These are phyloP conservation scores for Fusarium nematophilum DNA, from an alignment of 2,329 filamentous ascomycete species.

Conservation along the genomic window DNA sequence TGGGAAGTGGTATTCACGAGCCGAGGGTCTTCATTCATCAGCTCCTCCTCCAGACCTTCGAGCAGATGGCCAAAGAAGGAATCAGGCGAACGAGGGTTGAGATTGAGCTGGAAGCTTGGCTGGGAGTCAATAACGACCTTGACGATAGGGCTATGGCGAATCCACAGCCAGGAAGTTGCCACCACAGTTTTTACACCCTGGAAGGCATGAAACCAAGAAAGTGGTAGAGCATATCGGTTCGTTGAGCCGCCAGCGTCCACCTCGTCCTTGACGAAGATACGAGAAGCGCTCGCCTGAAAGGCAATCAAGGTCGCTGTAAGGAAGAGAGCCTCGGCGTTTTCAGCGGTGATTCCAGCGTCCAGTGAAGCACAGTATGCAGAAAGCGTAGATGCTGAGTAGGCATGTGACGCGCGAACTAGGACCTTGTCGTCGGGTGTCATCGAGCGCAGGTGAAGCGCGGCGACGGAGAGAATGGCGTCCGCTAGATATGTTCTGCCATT, in stretches of 20 bases:
- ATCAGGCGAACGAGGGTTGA: constrained; percentile 60
- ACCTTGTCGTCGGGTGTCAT: constrained; percentile 67
- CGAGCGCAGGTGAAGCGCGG: constrained; percentile 71
- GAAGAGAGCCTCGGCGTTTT: constrained; percentile 72
- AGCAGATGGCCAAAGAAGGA: constrained; percentile 73
- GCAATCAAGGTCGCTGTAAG: constrained; percentile 72
- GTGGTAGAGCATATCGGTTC: constrained; percentile 66
- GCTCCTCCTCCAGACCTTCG: constrained; percentile 67
- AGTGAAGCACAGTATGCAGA: constrained; percentile 69
- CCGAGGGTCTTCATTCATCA: constrained; percentile 52
- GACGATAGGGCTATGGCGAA: constrained; percentile 67
- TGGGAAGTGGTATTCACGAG: constrained; percentile 53
- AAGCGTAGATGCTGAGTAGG: constrained; percentile 73
- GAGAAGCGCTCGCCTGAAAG: constrained; percentile 72
- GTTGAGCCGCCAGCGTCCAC: constrained; percentile 52
- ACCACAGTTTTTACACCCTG: constrained; percentile 75
- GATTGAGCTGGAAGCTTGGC: constrained; percentile 69
- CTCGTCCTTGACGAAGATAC: constrained; percentile 71
- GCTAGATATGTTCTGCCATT: constrained; percentile 68
- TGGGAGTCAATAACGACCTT: constrained; percentile 73
- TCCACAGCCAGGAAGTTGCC: constrained; percentile 72
- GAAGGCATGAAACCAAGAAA: constrained; percentile 75
- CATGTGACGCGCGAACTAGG: constrained; percentile 71
- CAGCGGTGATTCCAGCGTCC: constrained; percentile 65
- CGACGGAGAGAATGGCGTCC: constrained; percentile 72